phyloP scores from a whole-genome alignment of 2,329 filamentous ascomycete genomes.

The Rugonectria rugulosa region DNA sequence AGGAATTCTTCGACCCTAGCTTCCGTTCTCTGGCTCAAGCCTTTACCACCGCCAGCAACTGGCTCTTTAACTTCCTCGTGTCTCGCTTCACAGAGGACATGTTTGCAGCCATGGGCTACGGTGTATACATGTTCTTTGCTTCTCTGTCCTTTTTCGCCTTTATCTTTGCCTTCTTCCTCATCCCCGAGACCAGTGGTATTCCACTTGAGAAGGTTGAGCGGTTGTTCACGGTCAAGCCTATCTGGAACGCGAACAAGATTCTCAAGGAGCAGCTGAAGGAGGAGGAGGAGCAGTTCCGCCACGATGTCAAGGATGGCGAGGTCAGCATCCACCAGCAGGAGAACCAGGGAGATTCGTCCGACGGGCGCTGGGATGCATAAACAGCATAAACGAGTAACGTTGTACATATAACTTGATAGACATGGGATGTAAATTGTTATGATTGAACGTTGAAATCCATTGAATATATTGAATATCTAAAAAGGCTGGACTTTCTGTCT shows the following conservation, averaged over 20 bases:
- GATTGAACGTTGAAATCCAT: no score
- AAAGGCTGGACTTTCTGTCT: no score
- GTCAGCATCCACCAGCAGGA: slow-evolving; percentile 8
- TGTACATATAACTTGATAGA: not conserved
- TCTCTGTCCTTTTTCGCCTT: slow-evolving; percentile 55
- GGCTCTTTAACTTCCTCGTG: slow-evolving; percentile 64
- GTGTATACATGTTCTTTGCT: slow-evolving; percentile 64
- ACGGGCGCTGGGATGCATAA: slow-evolving; percentile 1
- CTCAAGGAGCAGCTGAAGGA: slow-evolving; percentile 29
- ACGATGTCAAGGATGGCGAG: slow-evolving; percentile 28
- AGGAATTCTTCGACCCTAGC: slow-evolving; percentile 64
- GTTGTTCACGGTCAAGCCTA: slow-evolving; percentile 50
- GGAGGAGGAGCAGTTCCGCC: slow-evolving; percentile 32
- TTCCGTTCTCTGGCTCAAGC: slow-evolving; percentile 60
- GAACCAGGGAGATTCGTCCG: slow-evolving; percentile 11
- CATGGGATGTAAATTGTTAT: no score
- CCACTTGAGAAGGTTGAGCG: slow-evolving; percentile 59
- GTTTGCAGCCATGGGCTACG: slow-evolving; percentile 54
- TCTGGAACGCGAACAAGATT: slow-evolving; percentile 33
- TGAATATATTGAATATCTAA: no score
- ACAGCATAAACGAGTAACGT: not conserved
- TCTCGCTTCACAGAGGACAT: slow-evolving; percentile 62
- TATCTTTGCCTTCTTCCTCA: slow-evolving; percentile 58
- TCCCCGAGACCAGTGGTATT: slow-evolving; percentile 62
- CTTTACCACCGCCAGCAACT: slow-evolving; percentile 64